Conservation (phyloP, 164 flowering plant species). For the Stephania yunnanensis region DNA sequence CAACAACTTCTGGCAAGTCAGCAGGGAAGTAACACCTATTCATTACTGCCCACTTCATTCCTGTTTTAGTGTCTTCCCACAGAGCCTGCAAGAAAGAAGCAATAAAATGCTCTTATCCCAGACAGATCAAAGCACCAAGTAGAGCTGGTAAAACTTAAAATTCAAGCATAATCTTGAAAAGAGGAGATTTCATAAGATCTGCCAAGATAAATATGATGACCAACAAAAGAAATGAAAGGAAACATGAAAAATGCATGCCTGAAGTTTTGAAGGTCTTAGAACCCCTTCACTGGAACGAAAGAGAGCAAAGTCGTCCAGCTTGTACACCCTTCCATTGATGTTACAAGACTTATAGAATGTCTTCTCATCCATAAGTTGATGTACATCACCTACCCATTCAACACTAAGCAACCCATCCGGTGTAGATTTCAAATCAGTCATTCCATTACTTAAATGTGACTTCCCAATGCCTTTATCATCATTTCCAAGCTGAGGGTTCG, state of each 20-base stretch:
- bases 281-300: conserved; percentile 36
- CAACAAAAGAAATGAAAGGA: neutral
- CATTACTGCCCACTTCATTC: conserved; percentile 53
- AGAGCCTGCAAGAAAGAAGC: conserved; percentile 48
- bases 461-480: conserved; percentile 27
- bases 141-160: neutral
- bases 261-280: conserved; percentile 57
- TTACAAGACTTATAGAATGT: conserved; percentile 52
- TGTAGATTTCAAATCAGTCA: conserved; percentile 22
- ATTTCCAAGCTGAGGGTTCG: conserved; percentile 18
- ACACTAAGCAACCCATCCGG: conserved; percentile 33
- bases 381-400: conserved; percentile 60
- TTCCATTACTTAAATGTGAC: conserved; percentile 18
- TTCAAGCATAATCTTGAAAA: too few relatives aligned
- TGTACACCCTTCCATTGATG: conserved; percentile 55
- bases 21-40: conserved; percentile 56
- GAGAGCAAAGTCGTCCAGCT: conserved; percentile 64
- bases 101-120: neutral
- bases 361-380: conserved; percentile 48
- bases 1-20: conserved; percentile 72
- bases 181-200: too few relatives aligned
- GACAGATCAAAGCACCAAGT: neutral
- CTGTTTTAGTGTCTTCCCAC: conserved; percentile 71
- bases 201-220: too few relatives aligned
- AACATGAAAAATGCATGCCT: conserved; percentile 36